Conservation (phyloP, 805 yeast genomes). For the Saturnispora mendoncae region DNA sequence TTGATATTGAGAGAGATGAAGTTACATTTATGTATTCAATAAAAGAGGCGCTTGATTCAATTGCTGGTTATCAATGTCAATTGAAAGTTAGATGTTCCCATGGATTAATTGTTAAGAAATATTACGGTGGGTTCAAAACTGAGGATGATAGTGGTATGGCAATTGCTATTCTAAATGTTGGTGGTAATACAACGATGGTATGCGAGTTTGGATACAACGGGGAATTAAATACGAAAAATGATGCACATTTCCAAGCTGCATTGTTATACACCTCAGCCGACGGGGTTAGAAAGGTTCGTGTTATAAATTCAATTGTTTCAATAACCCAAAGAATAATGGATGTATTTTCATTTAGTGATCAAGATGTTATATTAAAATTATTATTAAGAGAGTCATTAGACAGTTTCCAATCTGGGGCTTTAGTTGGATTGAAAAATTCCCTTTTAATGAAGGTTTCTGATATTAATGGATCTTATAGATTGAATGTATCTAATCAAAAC, state of each 20-base stretch:
- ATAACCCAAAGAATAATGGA: conserved; percentile 67
- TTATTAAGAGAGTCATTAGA: conserved; percentile 41
- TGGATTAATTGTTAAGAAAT: conserved; percentile 73
- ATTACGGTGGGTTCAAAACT: conserved; percentile 52
- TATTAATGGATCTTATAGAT: conserved; percentile 51
- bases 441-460: conserved; percentile 37
- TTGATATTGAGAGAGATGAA: conserved; percentile 62
- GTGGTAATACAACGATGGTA: conserved; percentile 54
- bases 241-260: conserved; percentile 89
- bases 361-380: conserved; percentile 51
- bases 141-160: conserved; percentile 27
- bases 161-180: conserved; percentile 17
- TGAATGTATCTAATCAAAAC: conserved; percentile 34
- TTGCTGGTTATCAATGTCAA: conserved; percentile 70
- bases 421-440: conserved; percentile 26
- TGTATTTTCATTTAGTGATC: conserved; percentile 73
- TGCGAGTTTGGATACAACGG: conserved; percentile 74
- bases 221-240: conserved; percentile 55
- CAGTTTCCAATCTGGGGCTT: conserved; percentile 33
- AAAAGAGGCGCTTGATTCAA: conserved; percentile 39
- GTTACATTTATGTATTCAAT: conserved; percentile 50
- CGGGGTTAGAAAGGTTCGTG: conserved; percentile 78
- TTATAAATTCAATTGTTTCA: conserved; percentile 75
- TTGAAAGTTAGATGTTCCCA: conserved; percentile 79
- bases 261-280: conserved; percentile 67